Evolutionary conservation across 768 basidiomycete species (phyloP).

Genomic region (Pleurotus sapidus): DNA sequence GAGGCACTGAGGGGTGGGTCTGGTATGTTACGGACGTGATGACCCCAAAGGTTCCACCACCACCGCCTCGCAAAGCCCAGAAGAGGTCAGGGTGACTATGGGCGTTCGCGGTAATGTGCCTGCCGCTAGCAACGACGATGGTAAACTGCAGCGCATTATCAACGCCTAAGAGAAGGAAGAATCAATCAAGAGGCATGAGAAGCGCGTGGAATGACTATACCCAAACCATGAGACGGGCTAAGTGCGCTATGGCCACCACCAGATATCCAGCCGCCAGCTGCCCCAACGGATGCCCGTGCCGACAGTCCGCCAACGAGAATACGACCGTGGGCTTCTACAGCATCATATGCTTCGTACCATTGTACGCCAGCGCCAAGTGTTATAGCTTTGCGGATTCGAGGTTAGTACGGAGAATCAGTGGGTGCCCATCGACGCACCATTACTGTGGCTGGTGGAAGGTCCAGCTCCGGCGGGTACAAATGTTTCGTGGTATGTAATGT

Average conservation of each 20-base stretch:
- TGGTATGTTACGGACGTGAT: slow-evolving; percentile 44
- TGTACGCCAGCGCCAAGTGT: slow-evolving; percentile 42
- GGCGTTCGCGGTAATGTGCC: slow-evolving; percentile 34
- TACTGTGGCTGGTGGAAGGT: slow-evolving; percentile 13
- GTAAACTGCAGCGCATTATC: slow-evolving; percentile 46
- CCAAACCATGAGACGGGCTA: slow-evolving; percentile 39
- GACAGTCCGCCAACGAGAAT: slow-evolving; percentile 45
- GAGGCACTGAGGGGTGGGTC: slow-evolving; percentile 34
- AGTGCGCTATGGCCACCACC: slow-evolving; percentile 46
- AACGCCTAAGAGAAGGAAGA: slow-evolving; percentile 27
- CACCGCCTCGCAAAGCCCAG: slow-evolving; percentile 52
- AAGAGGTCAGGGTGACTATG: slow-evolving; percentile 43
- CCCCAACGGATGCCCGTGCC: slow-evolving; percentile 37
- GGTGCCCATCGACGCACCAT: slow-evolving; percentile 9
- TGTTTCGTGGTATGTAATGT: slow-evolving; percentile 26
- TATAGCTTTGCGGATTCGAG: slow-evolving; percentile 15
- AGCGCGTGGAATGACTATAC: slow-evolving; percentile 18
- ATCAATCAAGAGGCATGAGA: not conserved
- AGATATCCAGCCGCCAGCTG: slow-evolving; percentile 45
- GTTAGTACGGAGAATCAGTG: not conserved
- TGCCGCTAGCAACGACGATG: slow-evolving; percentile 39
- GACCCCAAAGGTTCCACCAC: slow-evolving; percentile 48
- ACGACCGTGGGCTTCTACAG: slow-evolving; percentile 33
- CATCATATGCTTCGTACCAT: slow-evolving; percentile 40
- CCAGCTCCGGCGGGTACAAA: slow-evolving; percentile 30